Evolutionary conservation across 78 protist species (phyloP), one percentile per base, ranked within the genome.

Genomic region (Dictyostelium firmibasis): DNA sequence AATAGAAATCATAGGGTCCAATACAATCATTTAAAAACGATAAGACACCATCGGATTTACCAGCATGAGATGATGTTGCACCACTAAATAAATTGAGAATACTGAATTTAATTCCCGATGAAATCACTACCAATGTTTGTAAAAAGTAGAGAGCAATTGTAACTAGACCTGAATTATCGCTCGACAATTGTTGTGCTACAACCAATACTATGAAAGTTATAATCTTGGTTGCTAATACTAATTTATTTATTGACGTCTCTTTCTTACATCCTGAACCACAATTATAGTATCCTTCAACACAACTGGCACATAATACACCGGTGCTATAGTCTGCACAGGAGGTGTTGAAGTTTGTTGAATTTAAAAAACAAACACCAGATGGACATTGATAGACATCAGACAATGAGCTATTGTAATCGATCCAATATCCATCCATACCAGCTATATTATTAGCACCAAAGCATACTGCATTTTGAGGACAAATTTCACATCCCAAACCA

Each of bases 191-290:
- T 89, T 89, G 94, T 10, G 57, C 20, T 0, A 89, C 53, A 20
- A 89, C 94, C 78, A 89, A 31, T 6, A 67, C 35, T 13, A 81
- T 33, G 29, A 81, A 89, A 1, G 31, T 35, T 2, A 81, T 10
- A 0, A 89, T n/a, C 29, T 81, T 89, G 2, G 83, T 10, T 4
- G 16, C 14, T 14, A 89, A 35, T 7, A 89, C 47, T 2, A 81
- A 36, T 20, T 9, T 14, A 31, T 89, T 69, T 0, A 70, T 41
- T 18, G 50, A 6, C 7, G 47, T 62, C 7, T 23, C 74, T 14
- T 78, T 13, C 69, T 81, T 89, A 31, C 94, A 89, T 2, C 94
- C 94, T 5, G 87, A 36, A 14, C 94, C 94, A 69, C 94, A 89
- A 38, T 89, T 89, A n/a, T 89, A 89, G 43, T 81, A 89, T 2